Conservation (phyloP, 345 rosid genomes). For the Trapa incisa region DNA sequence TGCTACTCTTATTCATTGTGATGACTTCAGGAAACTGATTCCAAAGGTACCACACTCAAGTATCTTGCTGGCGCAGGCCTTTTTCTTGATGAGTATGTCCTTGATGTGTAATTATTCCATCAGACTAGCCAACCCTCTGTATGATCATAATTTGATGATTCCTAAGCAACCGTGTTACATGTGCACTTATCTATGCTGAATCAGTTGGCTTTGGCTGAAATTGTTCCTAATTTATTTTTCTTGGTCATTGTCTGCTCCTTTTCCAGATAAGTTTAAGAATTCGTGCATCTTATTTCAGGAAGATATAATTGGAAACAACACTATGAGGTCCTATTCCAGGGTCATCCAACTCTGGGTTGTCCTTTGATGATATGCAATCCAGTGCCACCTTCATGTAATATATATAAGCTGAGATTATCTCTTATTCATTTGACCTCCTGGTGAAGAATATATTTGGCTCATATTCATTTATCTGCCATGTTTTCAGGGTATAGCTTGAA, state of each 20-base stretch:
- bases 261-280: neutral
- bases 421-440: neutral
- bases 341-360: slow-evolving; percentile 63
- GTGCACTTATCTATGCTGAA: neutral
- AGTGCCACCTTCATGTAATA: neutral
- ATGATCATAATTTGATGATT: neutral
- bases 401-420: too few species aligned
- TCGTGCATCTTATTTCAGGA: slow-evolving; percentile 33
- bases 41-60: slow-evolving; percentile 62
- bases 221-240: neutral
- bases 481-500: slow-evolving; percentile 13
- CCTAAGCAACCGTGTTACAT: neutral
- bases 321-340: slow-evolving; percentile 50
- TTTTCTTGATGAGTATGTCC: slow-evolving; percentile 84
- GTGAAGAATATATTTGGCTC: neutral
- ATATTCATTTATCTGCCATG: neutral
- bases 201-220: neutral
- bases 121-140: neutral
- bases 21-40: slow-evolving; percentile 49
- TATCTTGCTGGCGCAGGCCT: slow-evolving; percentile 90
- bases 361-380: slow-evolving; percentile 1
- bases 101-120: slow-evolving; percentile 1
- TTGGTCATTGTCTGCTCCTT: neutral
- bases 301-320: slow-evolving; percentile 46
- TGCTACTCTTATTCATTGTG: slow-evolving; percentile 85